Evolutionary conservation across 2,329 filamentous ascomycete species (phyloP).

Genomic region (Teratosphaeria gauchensis): DNA sequence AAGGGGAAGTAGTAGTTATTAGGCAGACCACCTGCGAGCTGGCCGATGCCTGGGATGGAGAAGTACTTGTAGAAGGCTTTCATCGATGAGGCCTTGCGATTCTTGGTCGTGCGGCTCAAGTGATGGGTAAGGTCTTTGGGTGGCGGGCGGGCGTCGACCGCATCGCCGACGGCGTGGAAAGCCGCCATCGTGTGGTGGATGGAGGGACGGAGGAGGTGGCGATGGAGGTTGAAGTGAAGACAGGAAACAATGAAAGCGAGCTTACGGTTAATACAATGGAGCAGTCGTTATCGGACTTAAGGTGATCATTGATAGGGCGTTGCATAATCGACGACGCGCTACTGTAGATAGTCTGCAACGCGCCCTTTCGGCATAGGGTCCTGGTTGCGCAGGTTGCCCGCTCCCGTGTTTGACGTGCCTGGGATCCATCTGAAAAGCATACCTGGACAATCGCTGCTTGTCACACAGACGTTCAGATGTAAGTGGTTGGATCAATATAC

Average conservation of each 20-base stretch:
- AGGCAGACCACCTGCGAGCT: conserved; percentile 59
- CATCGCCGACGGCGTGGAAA: background rate
- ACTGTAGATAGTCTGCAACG: background rate
- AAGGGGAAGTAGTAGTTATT: conserved; percentile 78
- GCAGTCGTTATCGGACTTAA: background rate
- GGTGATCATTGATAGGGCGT: background rate
- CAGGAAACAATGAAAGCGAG: background rate
- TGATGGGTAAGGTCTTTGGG: conserved; percentile 74
- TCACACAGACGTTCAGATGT: no score
- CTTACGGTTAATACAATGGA: background rate
- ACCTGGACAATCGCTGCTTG: no score
- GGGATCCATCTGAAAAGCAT: no score
- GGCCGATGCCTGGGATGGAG: conserved; percentile 49
- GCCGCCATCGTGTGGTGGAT: background rate
- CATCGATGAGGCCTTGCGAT: conserved; percentile 55
- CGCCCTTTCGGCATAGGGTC: no score
- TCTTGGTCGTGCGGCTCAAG: conserved; percentile 59
- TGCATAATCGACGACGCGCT: conserved; percentile 6
- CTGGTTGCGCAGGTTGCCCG: no score
- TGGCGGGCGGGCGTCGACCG: conserved; percentile 23
- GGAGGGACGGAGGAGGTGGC: background rate
- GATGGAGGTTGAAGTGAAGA: background rate
- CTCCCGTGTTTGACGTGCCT: no score
- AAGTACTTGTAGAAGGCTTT: conserved; percentile 87
- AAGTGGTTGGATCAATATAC: no score